Evolutionary conservation across 2,329 filamentous ascomycete genomes (phyloP).

Genomic region (Botrytis hyacinthi): DNA sequence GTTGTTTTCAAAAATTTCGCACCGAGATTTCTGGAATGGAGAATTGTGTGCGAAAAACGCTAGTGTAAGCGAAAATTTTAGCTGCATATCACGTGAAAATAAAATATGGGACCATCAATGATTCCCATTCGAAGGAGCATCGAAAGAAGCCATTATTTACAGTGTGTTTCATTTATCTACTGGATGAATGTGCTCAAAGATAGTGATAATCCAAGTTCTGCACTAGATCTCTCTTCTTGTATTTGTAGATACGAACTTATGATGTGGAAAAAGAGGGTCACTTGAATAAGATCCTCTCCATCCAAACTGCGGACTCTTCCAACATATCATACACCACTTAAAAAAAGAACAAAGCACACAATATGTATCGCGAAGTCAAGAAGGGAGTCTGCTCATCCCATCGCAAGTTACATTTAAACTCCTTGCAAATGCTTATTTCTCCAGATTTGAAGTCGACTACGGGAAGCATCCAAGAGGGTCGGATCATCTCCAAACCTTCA

Average conservation of each 20-base stretch:
- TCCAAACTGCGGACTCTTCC: neutral
- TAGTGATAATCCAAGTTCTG: neutral
- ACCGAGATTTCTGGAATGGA: neutral
- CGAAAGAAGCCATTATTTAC: neutral
- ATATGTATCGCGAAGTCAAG: neutral
- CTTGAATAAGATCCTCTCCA: neutral
- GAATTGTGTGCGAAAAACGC: constrained; percentile 15
- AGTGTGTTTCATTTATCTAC: neutral
- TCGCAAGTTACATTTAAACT: accelerated
- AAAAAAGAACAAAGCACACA: neutral
- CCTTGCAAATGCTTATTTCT: neutral
- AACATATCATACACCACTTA: neutral
- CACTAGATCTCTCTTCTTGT: too few species aligned
- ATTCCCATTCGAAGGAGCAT: too few species aligned
- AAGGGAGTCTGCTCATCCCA: too few species aligned
- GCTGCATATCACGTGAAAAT: neutral
- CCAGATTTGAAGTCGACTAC: neutral
- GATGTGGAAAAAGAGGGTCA: neutral
- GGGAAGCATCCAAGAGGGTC: neutral
- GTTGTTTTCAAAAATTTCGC: constrained; percentile 6
- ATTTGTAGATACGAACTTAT: neutral
- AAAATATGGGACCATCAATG: neutral
- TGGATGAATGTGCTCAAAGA: too few species aligned
- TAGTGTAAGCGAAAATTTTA: constrained; percentile 12
- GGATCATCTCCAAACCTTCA: neutral